Evolutionary conservation across 1,284 basidiomycete genomes (phyloP), one percentile per base, ranked within the genome.

Genomic region (Pseudozyma tsukubaensis): DNA sequence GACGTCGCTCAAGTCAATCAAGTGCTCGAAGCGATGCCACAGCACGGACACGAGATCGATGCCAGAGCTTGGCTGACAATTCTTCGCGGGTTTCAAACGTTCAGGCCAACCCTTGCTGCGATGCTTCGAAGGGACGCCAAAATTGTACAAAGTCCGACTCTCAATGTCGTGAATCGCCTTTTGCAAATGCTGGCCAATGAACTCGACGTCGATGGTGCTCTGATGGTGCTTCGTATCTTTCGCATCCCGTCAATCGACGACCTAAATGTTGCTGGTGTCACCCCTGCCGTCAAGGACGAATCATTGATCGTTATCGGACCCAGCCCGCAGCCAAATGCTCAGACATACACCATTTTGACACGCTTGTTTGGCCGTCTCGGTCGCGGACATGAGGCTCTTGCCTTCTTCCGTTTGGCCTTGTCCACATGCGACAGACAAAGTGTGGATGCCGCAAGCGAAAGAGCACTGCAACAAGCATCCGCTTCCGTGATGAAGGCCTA

Each of bases 1-100:
- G 57, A 68, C 37, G 37, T 64, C 0, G 50, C n/a, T 9, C 64
- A 73, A 45, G 61, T 64, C 59, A 67, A 73, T 19, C 32, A 68
- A 7, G 70, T 73, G 47, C 65, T 73, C 1, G 50, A 53, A 44
- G 60, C 65, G 2, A 73, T 73, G 70, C 52, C 56, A 4, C 40
- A 57, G 59, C 57, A 68, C 43, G 60, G 60, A 18, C 45, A 73
- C 48, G 37, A 53, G 37, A 42, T 73, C 13, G 61, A 67, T 42
- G 70, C 70, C 14, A 47, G 45, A 34, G 65, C 58, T 12, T 73
- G 70, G 70, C 61, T 73, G n/a, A 68, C 65, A 14, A 73, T 73
- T 47, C 55, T 73, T 2, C 64, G 70, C 13, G 70, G 70, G 34
- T 64, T 60, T 29, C 65, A 68, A 39, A 42, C 47, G 16, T 65